Evolutionary conservation across 306 rosid species (phyloP).

Genomic region (Dicorynia guianensis): DNA sequence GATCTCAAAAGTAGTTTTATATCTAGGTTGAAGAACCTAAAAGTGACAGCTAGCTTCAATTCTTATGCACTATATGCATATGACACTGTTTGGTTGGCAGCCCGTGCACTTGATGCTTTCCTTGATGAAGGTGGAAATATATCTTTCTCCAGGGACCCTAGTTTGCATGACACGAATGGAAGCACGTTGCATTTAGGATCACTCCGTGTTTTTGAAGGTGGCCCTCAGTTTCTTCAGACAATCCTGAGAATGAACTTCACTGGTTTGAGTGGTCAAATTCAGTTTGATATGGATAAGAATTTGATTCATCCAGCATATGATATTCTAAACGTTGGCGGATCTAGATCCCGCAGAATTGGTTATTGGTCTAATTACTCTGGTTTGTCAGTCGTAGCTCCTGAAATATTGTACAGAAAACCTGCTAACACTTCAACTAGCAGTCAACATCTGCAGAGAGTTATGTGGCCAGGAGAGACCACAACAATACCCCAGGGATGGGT

Average conservation of each 20-base stretch:
- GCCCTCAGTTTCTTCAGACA: conserved; percentile 65
- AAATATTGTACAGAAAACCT: conserved; percentile 60
- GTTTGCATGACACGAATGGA: conserved; percentile 54
- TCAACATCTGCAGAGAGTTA: conserved; percentile 61
- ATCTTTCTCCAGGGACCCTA: conserved; percentile 80
- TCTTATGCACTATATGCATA: conserved; percentile 92
- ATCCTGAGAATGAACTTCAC: conserved; percentile 67
- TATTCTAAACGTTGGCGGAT: conserved; percentile 76
- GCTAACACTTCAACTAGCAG: conserved; percentile 55
- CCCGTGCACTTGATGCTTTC: conserved; percentile 74
- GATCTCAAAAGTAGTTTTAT: conserved; percentile 58
- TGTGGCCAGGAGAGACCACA: conserved; percentile 91
- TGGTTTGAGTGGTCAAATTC: conserved; percentile 78
- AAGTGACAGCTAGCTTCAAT: conserved; percentile 61
- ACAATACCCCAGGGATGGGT: conserved; percentile 83
- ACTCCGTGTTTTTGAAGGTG: conserved; percentile 68
- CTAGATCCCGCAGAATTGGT: conserved; percentile 70
- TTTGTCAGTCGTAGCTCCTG: conserved; percentile 73
- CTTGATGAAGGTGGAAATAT: conserved; percentile 68
- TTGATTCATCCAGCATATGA: conserved; percentile 78
- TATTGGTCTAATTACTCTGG: conserved; percentile 89
- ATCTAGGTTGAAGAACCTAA: conserved; percentile 54
- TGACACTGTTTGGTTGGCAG: conserved; percentile 87
- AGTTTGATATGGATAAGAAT: conserved; percentile 68
- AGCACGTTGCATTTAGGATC: conserved; percentile 69